A percentile compares a stretch with the other conserved stretches of the same genome.
These are phyloP conservation scores for Daedalea quercina DNA, from an alignment of 768 basidiomycete species.

Conservation along the genomic window DNA sequence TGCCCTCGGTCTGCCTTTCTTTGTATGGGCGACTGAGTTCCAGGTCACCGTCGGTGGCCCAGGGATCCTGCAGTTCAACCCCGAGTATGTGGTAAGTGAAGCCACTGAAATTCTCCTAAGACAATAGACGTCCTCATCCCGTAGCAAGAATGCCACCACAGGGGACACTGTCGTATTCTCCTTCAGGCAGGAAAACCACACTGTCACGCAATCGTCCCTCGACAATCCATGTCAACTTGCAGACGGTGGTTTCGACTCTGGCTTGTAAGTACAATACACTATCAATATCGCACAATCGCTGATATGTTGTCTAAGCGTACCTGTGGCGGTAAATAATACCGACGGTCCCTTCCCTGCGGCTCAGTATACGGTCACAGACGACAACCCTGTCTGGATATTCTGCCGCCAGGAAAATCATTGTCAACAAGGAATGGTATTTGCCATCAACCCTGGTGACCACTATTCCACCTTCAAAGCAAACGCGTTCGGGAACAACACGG, in stretches of 20 bases:
- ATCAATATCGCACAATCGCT: background rate
- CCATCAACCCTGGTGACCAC: constrained; percentile 51
- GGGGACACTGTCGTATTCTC: constrained; percentile 45
- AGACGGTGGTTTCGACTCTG: constrained; percentile 47
- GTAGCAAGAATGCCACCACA: constrained; percentile 33
- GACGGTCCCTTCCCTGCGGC: constrained; percentile 39
- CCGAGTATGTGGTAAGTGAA: constrained; percentile 25
- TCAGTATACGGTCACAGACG: constrained; percentile 33
- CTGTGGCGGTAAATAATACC: constrained; percentile 37
- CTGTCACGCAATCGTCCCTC: constrained; percentile 52
- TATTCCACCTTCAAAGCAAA: constrained; percentile 49
- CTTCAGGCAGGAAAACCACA: constrained; percentile 53
- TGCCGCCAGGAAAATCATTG: constrained; percentile 54
- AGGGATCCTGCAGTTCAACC: constrained; percentile 34
- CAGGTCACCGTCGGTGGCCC: constrained; percentile 44
- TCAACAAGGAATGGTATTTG: constrained; percentile 58
- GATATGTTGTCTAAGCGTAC: constrained; percentile 33
- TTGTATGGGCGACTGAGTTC: constrained; percentile 30
- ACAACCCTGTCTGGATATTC: constrained; percentile 50
- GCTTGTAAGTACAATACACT: constrained; percentile 37
- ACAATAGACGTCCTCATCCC: background rate
- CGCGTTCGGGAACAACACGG: constrained; percentile 30
- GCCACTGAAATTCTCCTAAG: too few species aligned
- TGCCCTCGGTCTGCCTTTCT: constrained; percentile 21
- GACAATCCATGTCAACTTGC: constrained; percentile 36